Conservation (phyloP, 257 asterid genomes). For the Scutellaria minor region DNA sequence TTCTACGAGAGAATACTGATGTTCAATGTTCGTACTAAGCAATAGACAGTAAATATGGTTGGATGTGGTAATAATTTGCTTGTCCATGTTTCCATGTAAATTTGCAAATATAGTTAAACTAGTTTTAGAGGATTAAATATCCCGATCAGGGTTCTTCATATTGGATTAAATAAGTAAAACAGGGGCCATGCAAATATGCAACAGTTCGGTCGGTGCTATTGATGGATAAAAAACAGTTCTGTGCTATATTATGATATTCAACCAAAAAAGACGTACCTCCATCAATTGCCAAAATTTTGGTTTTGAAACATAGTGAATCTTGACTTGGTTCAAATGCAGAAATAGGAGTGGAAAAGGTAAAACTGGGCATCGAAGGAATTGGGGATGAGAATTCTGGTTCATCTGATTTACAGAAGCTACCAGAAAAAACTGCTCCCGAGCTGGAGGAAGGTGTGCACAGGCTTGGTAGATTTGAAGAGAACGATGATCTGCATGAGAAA, state of each 20-base stretch:
- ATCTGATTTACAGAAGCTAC: constrained; percentile 32
- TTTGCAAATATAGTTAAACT: no score
- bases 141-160: no score
- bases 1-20: no score
- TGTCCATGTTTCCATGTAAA: no score
- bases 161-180: no score
- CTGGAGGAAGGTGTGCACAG: constrained; percentile 41
- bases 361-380: constrained; percentile 61
- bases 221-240: neutral
- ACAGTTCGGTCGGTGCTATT: no score
- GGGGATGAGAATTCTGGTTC: constrained; percentile 55
- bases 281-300: constrained; percentile 38
- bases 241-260: neutral
- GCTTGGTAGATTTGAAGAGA: constrained; percentile 44
- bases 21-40: no score
- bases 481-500: constrained; percentile 60
- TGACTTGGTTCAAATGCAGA: constrained; percentile 36
- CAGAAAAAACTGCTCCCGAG: constrained; percentile 39
- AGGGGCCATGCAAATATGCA: no score
- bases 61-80: no score
- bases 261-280: constrained; percentile 41
- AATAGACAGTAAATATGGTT: no score
- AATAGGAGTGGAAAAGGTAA: constrained; percentile 57
- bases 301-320: constrained; percentile 37
- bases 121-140: no score